phyloP scores from a whole-genome alignment of 345 rosid genomes.

The Eucalyptus paniculata region DNA sequence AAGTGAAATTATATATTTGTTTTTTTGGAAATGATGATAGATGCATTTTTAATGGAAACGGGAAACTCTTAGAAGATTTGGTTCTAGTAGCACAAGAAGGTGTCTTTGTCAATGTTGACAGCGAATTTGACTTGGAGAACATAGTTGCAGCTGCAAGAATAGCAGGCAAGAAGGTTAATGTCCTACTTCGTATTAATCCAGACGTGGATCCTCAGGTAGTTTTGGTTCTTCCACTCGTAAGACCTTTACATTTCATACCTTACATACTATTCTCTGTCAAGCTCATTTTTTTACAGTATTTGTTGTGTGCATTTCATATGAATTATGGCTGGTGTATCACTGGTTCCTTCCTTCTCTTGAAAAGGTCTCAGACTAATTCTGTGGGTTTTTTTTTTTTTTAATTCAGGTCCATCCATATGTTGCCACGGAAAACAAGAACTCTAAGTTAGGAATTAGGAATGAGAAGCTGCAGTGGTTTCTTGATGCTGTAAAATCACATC shows the following conservation, averaged over 20 bases:
- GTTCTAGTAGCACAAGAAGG: constrained; percentile 88
- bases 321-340: neutral
- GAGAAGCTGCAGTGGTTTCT: too few relatives aligned
- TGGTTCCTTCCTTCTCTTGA: neutral
- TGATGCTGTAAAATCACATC: too few relatives aligned
- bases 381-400: neutral
- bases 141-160: constrained; percentile 74
- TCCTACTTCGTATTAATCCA: constrained; percentile 91
- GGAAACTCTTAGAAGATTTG: constrained; percentile 86
- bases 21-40: constrained; percentile 10
- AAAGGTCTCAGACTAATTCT: neutral
- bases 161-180: constrained; percentile 63
- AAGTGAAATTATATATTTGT: neutral
- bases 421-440: too few relatives aligned
- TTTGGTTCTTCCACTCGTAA: neutral
- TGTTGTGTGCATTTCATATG: neutral
- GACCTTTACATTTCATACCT: neutral
- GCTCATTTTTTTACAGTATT: too few relatives aligned
- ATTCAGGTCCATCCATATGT: too few relatives aligned
- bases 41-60: constrained; percentile 95
- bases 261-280: neutral
- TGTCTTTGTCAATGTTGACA: constrained; percentile 90
- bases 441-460: too few relatives aligned
- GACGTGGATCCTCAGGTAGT: constrained; percentile 98
- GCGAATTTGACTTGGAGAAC: constrained; percentile 88